phyloP scores from a whole-genome alignment of 768 basidiomycete genomes.

The Tremella fuciformis region DNA sequence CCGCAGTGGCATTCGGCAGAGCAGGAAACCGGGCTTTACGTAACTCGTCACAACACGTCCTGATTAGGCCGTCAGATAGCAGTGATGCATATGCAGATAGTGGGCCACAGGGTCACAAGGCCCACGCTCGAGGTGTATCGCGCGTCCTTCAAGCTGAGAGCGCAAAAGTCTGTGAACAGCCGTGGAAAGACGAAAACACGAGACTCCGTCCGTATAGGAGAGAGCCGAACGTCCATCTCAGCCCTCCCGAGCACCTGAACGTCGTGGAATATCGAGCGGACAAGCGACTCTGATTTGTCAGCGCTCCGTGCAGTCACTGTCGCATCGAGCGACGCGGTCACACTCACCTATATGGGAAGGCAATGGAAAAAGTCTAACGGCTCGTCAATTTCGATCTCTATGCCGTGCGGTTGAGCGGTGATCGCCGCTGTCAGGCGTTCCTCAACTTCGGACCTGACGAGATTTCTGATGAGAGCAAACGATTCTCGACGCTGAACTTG shows the following conservation, averaged over 20 bases:
- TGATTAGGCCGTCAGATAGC: no score
- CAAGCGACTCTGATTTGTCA: constrained; percentile 38
- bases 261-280: constrained; percentile 25
- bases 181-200: constrained; percentile 19
- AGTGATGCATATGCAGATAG: background rate
- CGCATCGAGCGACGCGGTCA: background rate
- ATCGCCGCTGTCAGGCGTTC: no score
- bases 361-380: constrained; percentile 13
- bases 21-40: no score
- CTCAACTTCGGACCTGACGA: background rate
- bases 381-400: constrained; percentile 2
- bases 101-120: background rate
- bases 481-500: constrained; percentile 1
- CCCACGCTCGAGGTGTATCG: constrained; percentile 7
- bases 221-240: constrained; percentile 26
- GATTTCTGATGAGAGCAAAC: background rate
- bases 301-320: background rate
- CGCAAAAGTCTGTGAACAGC: constrained; percentile 4
- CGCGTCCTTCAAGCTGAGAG: constrained; percentile 9
- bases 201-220: constrained; percentile 28
- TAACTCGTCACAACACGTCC: no score
- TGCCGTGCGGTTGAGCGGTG: background rate
- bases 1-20: no score
- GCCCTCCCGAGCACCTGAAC: constrained; percentile 38
- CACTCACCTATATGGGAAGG: constrained; percentile 35